Conservation (phyloP, 176 grass and related monocot species). For the Ensete ventricosum region DNA sequence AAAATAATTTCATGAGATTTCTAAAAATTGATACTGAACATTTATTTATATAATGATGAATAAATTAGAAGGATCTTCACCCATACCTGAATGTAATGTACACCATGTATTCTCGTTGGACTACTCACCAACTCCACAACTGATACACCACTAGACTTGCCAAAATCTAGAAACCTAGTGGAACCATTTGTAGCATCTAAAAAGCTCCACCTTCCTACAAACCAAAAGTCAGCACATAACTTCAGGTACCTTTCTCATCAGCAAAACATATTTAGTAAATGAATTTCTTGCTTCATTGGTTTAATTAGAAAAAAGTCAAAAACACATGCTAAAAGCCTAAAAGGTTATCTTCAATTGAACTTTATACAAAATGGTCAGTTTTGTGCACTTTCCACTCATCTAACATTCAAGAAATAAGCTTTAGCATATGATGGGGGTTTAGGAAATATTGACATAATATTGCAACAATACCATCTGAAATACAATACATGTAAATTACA, state of each 20-base stretch:
- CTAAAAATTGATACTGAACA: neutral
- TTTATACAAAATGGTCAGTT: no score
- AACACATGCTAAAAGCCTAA: no score
- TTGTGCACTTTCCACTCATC: no score
- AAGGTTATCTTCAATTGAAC: no score
- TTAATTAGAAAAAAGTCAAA: no score
- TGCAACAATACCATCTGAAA: no score
- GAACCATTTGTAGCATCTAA: slow-evolving; percentile 69
- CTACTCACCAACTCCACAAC: slow-evolving; percentile 88
- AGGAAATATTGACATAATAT: no score
- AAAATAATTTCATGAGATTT: neutral
- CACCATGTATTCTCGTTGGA: slow-evolving; percentile 84
- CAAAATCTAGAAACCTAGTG: slow-evolving; percentile 84
- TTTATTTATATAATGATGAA: neutral
- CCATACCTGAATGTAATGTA: slow-evolving; percentile 94
- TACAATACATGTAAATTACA: no score
- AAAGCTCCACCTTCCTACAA: slow-evolving; percentile 82
- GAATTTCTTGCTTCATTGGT: neutral
- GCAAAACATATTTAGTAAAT: neutral
- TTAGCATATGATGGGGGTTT: no score
- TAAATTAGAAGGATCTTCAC: neutral
- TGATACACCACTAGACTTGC: slow-evolving; percentile 57
- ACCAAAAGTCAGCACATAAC: slow-evolving; percentile 8
- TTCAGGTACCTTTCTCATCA: neutral
- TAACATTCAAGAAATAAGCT: no score